Evolutionary conservation across 805 yeast genomes (phyloP), one percentile per base, ranked within the genome.

Genomic region (Candida andamanensis): DNA sequence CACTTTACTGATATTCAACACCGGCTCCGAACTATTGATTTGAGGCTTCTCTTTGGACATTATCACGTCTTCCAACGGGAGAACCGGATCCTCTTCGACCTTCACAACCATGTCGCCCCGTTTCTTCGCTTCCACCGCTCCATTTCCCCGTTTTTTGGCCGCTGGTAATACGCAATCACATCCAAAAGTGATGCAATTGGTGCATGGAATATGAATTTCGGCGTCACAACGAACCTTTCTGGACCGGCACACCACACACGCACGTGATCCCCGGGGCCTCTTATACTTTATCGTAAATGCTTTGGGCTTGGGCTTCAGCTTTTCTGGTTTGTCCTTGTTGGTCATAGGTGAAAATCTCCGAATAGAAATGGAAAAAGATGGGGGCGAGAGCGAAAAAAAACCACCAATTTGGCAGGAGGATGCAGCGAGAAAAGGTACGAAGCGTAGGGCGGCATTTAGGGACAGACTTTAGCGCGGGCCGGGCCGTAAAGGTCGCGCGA

Each of bases 161-260:
- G 74, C 81, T 1, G 87, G 89, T 31, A 81, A 65, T 20, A 63
- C 60, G 58, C 89, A 85, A 30, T 78, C 85, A 46, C 85, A 72
- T 6, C 82, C 80, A 53, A 80, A 81, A 3, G 82, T 78, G 21
- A 73, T 64, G 50, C 90, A 81, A 52, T 81, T 81, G 12, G 60
- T 54, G 39, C 70, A 64, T 3, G 72, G 72, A 12, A 63, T 63
- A 42, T 63, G 69, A 24, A 64, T 63, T 39, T 63, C 80, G 9
- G 81, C 84, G 48, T 80, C 85, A 57, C 94, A 83, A 21, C 87
- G 71, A n/a, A 83, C 92, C 46, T 83, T 83, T 21, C 92, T 63
- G 6, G 80, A 71, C 33, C 85, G 77, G 49, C 92, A 84, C n/a
- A 82, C 81, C 24, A 74, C 70, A 49, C 92, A 82, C 2, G 89